Percentiles rank a stretch among this genome's conserved stretches.
Conservation (phyloP, 345 rosid species). For the Noccaea bulbosa region DNA sequence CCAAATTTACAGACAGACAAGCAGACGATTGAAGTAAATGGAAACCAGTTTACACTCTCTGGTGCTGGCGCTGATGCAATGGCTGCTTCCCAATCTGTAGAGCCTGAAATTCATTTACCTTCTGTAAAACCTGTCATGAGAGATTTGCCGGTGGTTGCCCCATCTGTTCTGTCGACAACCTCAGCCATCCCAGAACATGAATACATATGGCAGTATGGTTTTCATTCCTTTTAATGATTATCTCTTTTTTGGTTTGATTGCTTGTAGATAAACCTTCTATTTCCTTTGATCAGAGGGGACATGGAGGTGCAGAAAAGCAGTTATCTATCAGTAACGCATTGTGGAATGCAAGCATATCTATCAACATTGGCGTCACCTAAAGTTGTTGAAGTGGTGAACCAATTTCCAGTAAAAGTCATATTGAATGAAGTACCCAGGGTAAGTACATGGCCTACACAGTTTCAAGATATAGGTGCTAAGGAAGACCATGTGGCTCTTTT, state of each 20-base stretch:
- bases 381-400: slow-evolving; percentile 66
- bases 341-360: slow-evolving; percentile 85
- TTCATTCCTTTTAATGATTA: slow-evolving; percentile 31
- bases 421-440: slow-evolving; percentile 82
- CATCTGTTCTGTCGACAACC: slow-evolving; percentile 42
- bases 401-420: slow-evolving; percentile 57
- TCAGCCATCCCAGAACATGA: slow-evolving; percentile 81
- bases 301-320: slow-evolving; percentile 69
- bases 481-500: slow-evolving; percentile 92
- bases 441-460: slow-evolving; percentile 86
- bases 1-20: slow-evolving; percentile 41
- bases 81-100: slow-evolving; percentile 41
- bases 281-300: slow-evolving; percentile 68
- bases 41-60: slow-evolving; percentile 46
- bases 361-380: slow-evolving; percentile 70
- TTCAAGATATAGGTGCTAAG: slow-evolving; percentile 63
- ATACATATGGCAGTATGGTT: slow-evolving; percentile 88
- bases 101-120: slow-evolving; percentile 43
- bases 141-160: slow-evolving; percentile 47
- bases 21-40: slow-evolving; percentile 45
- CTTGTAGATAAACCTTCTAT: slow-evolving; percentile 26
- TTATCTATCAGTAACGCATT: slow-evolving; percentile 47
- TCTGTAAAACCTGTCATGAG: slow-evolving; percentile 39
- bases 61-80: slow-evolving; percentile 35
- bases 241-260: slow-evolving; percentile 18